Base-by-base conservation (phyloP, 345 rosid species). In the Syzygium aromaticum region DNA sequence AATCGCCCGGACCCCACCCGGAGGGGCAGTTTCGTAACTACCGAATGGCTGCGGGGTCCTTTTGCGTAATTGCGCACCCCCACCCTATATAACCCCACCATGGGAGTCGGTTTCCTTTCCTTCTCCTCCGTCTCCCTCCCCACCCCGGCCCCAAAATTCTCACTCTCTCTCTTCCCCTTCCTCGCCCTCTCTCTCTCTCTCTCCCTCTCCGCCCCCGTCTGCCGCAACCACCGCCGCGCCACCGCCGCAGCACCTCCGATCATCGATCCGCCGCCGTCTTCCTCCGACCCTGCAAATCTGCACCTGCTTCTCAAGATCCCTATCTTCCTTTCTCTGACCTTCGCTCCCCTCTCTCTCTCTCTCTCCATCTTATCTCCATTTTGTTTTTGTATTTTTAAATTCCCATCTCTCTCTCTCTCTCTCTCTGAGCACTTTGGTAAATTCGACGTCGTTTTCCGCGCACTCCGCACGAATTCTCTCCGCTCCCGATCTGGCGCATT, bases 251-350 rank as follows among this genome's bases (percentile, higher is more conserved):
- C 51, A 53, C 54, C 89, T 54, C 52, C 80, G 14, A 67, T 88
- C 52, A 82, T 13, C 57, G 57, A 30, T 51, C 53, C 77, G 54
- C 86, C 89, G 19, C 28, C 67, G 38, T 11, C 43, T 14, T 84
- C 89, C 52, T 33, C 83, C 30, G 33, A 6, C 46, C 67, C 85
- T 38, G 63, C 80, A 77, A 28, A 28, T n/a, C 86, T 84, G 23
- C 46, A 86, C 67, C 90, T 8, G 61, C 90, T 8, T 93, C 57
- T 88, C 87, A 21, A 19, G 82, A 73, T 73, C 82, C 82, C 27
- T 73, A 73, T 21, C 38, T 38, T 73, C 82, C 27, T 73, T 73
- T 73, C 82, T 73, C 27, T 6, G 82, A 38, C 82, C 82, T 33
- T 73, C 7, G 12, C 43, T 6, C 8, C 38, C 19, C 23, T 17